A percentile compares a stretch with the other conserved stretches of the same genome.
Evolutionary conservation across 345 rosid species (phyloP).

Genomic region (Eucalyptus cladocalyx): DNA sequence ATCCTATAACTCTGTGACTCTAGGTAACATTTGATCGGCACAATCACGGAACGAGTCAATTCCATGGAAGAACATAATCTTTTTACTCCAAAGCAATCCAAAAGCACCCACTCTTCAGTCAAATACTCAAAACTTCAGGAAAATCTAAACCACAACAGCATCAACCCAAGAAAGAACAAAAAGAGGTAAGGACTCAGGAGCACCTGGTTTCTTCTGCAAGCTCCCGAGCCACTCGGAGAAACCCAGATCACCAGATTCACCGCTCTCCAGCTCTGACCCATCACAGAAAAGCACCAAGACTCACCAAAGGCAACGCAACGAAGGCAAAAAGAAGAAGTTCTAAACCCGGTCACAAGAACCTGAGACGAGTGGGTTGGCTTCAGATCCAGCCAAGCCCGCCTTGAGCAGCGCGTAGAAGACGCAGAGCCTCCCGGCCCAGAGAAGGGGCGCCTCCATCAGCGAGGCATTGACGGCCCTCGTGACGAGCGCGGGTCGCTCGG

Average conservation of each 20-base stretch:
- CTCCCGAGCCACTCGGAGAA: constrained; percentile 67
- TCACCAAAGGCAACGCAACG: not conserved
- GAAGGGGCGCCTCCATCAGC: constrained; percentile 52
- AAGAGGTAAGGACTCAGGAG: not conserved
- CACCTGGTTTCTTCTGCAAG: constrained; percentile 57
- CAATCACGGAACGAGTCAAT: not conserved
- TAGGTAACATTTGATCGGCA: not conserved
- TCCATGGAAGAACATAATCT: not conserved
- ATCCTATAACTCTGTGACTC: not conserved
- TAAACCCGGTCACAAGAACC: constrained; percentile 15
- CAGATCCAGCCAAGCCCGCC: constrained; percentile 84
- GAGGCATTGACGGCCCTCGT: constrained; percentile 28
- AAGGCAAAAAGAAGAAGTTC: not conserved
- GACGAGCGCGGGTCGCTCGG: not conserved
- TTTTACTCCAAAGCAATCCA: not conserved
- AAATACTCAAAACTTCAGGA: not conserved
- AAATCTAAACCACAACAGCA: not conserved
- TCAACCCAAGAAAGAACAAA: not conserved
- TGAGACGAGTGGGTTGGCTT: constrained; percentile 64
- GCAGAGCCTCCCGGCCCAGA: constrained; percentile 85
- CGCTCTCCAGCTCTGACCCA: constrained; percentile 28
- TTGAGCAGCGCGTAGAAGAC: constrained; percentile 73
- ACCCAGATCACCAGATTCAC: constrained; percentile 67
- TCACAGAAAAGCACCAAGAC: not conserved
- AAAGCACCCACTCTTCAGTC: not conserved